Base-by-base conservation (phyloP, 192 early-diverging fungal genomes). In the Ambispora gerdemannii region DNA sequence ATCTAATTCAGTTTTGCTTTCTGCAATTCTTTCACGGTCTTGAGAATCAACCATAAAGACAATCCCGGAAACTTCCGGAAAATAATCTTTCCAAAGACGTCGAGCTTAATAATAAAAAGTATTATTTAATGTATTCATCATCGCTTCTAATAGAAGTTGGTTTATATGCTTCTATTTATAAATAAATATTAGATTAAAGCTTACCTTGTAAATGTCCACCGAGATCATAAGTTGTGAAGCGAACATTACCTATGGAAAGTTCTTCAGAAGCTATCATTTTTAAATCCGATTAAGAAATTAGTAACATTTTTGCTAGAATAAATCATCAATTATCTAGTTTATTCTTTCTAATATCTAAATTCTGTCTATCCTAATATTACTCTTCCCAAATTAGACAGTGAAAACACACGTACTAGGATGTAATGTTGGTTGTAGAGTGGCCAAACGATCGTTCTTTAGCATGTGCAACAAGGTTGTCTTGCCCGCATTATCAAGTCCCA, bases 381-480 rank as follows among this genome's bases (percentile, higher is more conserved):
- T 3, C 52, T 11, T 11, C n/a, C n/a, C n/a, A n/a, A n/a, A n/a
- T n/a, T n/a, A 55, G 52, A 38, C 24, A 47, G 17, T 47, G 17
- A 47, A 47, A 47, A 10, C 6, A 47, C 22, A 78, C 90, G 75
- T 87, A 95, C 93, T 99, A 65, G 97, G 97, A 78, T 99, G 95
- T 80, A 95, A 87, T 38, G 97, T 99, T 30, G 97, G 97, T 75
- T 92, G 89, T 35, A 97, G 84, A 55, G 91, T 90, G 34, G 93
- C 93, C 76, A 99, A 79, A 73, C 97, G 91, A 80, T 97, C 95
- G 80, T 95, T 99, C 87, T 99, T 99, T 74, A 99, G 86, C 93
- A 99, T 96, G 84, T 99, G 97, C 61, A 99, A 86, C 20, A 99
- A 85, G 55, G 97, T 99, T 2, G 97, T 99, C 83, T 99, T 99